phyloP scores from a whole-genome alignment of 192 early-diverging fungal genomes.

The Haplosporangium gracile region DNA sequence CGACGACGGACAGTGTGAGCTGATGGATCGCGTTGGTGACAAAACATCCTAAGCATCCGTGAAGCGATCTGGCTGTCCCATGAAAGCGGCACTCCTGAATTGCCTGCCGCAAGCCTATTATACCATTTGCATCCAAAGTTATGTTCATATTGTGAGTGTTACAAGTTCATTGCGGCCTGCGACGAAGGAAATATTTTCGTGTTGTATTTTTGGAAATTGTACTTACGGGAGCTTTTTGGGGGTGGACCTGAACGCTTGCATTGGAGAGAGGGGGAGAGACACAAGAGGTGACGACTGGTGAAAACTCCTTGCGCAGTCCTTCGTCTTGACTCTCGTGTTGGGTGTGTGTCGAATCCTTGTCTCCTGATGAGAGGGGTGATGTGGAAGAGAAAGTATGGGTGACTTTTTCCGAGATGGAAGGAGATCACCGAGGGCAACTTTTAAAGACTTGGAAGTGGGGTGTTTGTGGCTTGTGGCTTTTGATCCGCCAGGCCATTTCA shows the following conservation, averaged over 20 bases:
- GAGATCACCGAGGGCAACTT: neutral
- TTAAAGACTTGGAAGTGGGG: neutral
- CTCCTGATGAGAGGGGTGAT: neutral
- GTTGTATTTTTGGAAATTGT: neutral
- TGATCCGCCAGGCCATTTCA: neutral
- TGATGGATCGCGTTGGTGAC: constrained; percentile 6
- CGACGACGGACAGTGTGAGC: neutral
- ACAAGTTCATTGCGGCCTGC: too few species aligned
- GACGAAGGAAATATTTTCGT: neutral
- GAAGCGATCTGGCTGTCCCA: constrained; percentile 49
- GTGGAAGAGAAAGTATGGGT: neutral
- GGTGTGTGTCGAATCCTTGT: neutral
- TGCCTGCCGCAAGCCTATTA: neutral
- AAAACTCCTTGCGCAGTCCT: neutral
- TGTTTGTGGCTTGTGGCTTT: constrained; percentile 13
- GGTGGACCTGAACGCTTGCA: constrained; percentile 23
- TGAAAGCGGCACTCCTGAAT: neutral
- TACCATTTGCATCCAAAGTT: neutral
- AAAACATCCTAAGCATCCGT: constrained; percentile 33
- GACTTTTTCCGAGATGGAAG: constrained; percentile 2
- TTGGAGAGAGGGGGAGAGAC: neutral
- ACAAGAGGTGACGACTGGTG: neutral
- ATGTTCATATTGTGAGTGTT: too few species aligned
- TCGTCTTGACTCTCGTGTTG: neutral
- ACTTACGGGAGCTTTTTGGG: neutral